Evolutionary conservation across 2,329 filamentous ascomycete species (phyloP).

Genomic region (Teratosphaeria gauchensis): DNA sequence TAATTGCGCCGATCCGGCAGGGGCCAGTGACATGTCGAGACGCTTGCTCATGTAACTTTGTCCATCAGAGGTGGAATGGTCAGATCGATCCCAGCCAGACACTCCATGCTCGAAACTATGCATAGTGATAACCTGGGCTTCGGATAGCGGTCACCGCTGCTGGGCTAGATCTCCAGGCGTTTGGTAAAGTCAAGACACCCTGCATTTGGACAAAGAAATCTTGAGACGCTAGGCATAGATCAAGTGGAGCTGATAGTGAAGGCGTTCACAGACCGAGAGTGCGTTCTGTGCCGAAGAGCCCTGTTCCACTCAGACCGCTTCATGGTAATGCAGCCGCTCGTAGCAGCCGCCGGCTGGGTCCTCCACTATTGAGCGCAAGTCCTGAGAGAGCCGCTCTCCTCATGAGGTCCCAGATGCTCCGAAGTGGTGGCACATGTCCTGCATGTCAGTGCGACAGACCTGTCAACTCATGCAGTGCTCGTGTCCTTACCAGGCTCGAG

Average conservation of each 20-base stretch:
- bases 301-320: conserved; percentile 1
- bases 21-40: neutral
- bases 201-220: conserved; percentile 3
- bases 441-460: neutral
- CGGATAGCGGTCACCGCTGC: conserved; percentile 8
- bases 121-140: conserved; percentile 1
- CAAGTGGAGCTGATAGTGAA: neutral
- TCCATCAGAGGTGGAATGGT: neutral
- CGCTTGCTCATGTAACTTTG: neutral
- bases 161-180: neutral
- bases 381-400: neutral
- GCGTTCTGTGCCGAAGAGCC: neutral
- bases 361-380: neutral
- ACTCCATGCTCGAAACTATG: neutral
- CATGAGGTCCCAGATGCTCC: neutral
- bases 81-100: neutral
- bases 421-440: neutral
- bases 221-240: neutral
- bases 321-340: neutral
- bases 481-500: neutral
- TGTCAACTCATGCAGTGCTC: conserved; percentile 1
- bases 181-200: neutral
- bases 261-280: neutral
- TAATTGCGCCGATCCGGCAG: neutral
- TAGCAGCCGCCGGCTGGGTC: neutral